Base-by-base conservation (phyloP, 78 protist genomes). In the Dictyostelium intermedium region DNA sequence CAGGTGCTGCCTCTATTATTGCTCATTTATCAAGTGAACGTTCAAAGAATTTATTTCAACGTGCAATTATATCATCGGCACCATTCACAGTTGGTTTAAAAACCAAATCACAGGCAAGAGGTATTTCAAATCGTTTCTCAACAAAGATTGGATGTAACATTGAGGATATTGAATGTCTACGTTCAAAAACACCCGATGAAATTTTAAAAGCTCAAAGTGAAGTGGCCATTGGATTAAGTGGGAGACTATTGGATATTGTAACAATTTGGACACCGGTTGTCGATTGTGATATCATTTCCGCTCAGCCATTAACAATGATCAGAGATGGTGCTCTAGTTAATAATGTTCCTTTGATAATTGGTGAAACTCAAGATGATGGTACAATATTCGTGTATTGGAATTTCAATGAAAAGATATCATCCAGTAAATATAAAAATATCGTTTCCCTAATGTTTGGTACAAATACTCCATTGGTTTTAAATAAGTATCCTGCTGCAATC, bases 11-110 rank as follows among this genome's bases (percentile, higher is more conserved):
- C 0, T 45, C 87, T 14, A 53, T 93, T 23, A 85, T 73, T 0
- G 34, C 92, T 10, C 97, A 96, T 25, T 25, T 96, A 47, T 82
- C 82, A 16, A 82, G 91, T 6, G 60, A 79, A 78, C 18, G 25
- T 14, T 82, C 95, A 20, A 73, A 27, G 32, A 74, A 87, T 30
- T 83, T 89, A 41, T 96, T 92, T 81, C 84, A 82, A 37, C 83
- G 86, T 18, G 96, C 85, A n/a, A 89, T 92, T 60, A 0, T 61
- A n/a, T 50, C 43, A 23, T 76, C 82, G 3, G 25, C 30, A 5
- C 56, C 82, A 14, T 37, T 76, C 2, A 45, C 72, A 16, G 9
- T 85, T 16, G 92, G 72, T 53, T 39, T 85, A 3, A 85, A 85
- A 80, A 32, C 83, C 0, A 41, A 53, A 39, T 47, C 34, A n/a